Percentiles rank a stretch among this genome's conserved stretches.
phyloP scores from a whole-genome alignment of 2,329 filamentous ascomycete species.

The Fusarium napiforme region DNA sequence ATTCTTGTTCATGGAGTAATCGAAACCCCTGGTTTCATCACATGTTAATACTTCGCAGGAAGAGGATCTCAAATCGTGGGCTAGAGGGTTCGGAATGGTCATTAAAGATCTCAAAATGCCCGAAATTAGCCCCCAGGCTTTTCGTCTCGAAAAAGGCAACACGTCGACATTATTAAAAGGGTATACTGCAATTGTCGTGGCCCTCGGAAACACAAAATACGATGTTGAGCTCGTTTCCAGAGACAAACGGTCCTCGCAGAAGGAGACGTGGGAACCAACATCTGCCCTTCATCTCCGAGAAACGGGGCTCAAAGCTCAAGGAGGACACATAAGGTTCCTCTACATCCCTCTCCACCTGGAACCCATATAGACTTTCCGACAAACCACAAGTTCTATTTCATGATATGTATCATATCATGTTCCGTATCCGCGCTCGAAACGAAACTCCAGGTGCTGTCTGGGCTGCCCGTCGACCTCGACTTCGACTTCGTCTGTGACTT shows the following conservation, averaged over 20 bases:
- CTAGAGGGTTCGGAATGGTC: conserved; percentile 36
- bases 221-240: conserved; percentile 41
- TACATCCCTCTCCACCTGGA: conserved; percentile 43
- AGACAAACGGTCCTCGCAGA: conserved; percentile 35
- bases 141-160: conserved; percentile 43
- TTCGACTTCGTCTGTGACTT: conserved; percentile 17
- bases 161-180: conserved; percentile 42
- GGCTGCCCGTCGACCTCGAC: conserved; percentile 21
- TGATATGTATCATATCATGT: conserved; percentile 45
- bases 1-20: conserved; percentile 2
- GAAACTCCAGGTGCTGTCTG: conserved; percentile 24
- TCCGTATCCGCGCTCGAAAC: conserved; percentile 30
- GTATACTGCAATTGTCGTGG: conserved; percentile 42
- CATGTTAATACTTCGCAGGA: conserved; percentile 25
- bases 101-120: conserved; percentile 40
- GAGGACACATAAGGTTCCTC: conserved; percentile 42
- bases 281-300: conserved; percentile 41
- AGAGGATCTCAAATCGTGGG: conserved; percentile 40
- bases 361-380: conserved; percentile 25
- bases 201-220: conserved; percentile 42
- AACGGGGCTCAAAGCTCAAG: conserved; percentile 40
- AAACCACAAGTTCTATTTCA: conserved; percentile 34
- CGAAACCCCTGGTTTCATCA: not conserved
- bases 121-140: conserved; percentile 42
- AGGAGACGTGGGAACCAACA: conserved; percentile 39